Evolutionary conservation across 106 monocot genomes (phyloP).

Genomic region (Dioscorea zingiberensis): DNA sequence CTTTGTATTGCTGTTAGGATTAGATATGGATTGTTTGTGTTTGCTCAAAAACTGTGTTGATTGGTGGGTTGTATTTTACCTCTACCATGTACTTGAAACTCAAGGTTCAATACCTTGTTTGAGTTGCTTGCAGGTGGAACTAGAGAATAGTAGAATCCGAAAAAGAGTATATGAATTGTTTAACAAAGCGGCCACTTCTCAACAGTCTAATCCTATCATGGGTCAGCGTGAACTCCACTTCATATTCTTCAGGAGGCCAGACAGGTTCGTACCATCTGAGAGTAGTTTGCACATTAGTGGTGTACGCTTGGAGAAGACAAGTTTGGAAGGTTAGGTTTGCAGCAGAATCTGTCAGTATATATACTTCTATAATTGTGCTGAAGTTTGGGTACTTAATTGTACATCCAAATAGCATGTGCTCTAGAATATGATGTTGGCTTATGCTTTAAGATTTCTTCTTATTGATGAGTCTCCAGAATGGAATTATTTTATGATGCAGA

Average conservation of each 20-base stretch:
- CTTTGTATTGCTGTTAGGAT: too few relatives aligned
- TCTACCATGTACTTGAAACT: too few relatives aligned
- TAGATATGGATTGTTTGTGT: too few relatives aligned
- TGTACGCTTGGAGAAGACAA: constrained; percentile 74
- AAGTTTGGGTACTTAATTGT: background rate
- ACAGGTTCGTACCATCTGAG: constrained; percentile 63
- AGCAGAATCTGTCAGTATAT: background rate
- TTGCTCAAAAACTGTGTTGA: too few relatives aligned
- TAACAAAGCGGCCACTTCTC: constrained; percentile 53
- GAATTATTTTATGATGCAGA: constrained; percentile 32
- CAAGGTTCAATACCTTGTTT: background rate
- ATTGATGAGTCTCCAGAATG: background rate
- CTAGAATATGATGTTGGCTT: too few relatives aligned
- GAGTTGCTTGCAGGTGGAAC: constrained; percentile 57
- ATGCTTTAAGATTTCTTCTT: background rate
- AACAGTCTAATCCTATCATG: constrained; percentile 14
- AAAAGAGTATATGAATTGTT: constrained; percentile 78
- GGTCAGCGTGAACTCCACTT: constrained; percentile 74
- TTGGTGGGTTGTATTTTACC: too few relatives aligned
- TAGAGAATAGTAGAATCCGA: constrained; percentile 62
- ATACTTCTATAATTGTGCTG: background rate
- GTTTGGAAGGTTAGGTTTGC: constrained; percentile 50
- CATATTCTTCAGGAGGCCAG: constrained; percentile 79
- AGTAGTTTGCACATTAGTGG: constrained; percentile 33
- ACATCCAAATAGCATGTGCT: background rate